Percentiles rank a stretch among this genome's conserved stretches.
phyloP scores from a whole-genome alignment of 805 yeast species.

The Ogataea corticis region DNA sequence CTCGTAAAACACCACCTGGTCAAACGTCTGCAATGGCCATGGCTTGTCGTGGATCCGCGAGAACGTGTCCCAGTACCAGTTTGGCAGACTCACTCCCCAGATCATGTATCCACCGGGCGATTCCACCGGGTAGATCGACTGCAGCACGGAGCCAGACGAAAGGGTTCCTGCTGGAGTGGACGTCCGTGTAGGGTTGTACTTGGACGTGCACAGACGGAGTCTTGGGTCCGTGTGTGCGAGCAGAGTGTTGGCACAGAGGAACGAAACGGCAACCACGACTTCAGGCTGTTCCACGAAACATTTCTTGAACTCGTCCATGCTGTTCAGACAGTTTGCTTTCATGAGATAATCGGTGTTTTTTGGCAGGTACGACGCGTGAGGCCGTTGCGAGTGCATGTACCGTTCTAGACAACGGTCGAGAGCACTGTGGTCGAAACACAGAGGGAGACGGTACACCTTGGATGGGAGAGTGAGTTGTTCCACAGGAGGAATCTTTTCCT shows the following conservation, averaged over 20 bases:
- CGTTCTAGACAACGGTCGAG: conserved; percentile 86
- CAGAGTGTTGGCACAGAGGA: conserved; percentile 96
- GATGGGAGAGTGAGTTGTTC: conserved; percentile 86
- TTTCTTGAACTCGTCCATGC: conserved; percentile 76
- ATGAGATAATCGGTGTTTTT: conserved; percentile 95
- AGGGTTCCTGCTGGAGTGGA: conserved; percentile 96
- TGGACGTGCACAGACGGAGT: conserved; percentile 86
- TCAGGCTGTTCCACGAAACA: conserved; percentile 84
- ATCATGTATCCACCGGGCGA: conserved; percentile 98
- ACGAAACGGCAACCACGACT: conserved; percentile 95
- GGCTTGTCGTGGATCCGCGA: conserved; percentile 57
- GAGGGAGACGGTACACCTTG: conserved; percentile 79
- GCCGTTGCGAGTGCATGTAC: conserved; percentile 89
- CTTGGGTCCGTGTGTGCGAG: conserved; percentile 98
- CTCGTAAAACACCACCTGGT: conserved; percentile 66
- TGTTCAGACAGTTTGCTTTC: conserved; percentile 74
- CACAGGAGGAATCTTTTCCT: conserved; percentile 66
- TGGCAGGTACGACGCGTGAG: conserved; percentile 96
- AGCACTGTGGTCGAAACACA: conserved; percentile 92
- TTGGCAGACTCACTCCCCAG: conserved; percentile 94
- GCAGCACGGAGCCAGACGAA: conserved; percentile 97
- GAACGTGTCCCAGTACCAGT: conserved; percentile 89
- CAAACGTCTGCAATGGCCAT: conserved; percentile 91
- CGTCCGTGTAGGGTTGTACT: conserved; percentile 94
- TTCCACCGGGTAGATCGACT: conserved; percentile 97